Percentiles rank a stretch among this genome's conserved stretches.
Conservation (phyloP, 2,329 filamentous ascomycete genomes). For the Pseudogymnoascus sp. region DNA sequence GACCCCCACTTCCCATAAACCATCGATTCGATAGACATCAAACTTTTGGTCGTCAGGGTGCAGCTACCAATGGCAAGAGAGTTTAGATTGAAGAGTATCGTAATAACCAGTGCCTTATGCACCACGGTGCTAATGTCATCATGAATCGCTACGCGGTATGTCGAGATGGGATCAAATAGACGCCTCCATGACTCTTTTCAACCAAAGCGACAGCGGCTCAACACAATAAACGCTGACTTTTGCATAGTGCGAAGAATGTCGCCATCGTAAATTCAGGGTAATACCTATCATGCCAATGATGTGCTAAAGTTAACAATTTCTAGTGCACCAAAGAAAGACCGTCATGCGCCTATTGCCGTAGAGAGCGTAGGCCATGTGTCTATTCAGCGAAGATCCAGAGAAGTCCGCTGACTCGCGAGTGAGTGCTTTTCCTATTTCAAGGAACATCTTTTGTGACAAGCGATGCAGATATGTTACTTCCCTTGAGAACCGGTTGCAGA, state of each 20-base stretch:
- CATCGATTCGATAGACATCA: slow-evolving; percentile 6
- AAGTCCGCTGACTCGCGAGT: slow-evolving; percentile 10
- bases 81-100: slow-evolving; percentile 1
- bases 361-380: background rate
- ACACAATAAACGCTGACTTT: background rate
- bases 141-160: slow-evolving; percentile 8
- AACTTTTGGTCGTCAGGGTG: background rate
- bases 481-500: slow-evolving; percentile 33
- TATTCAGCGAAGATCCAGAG: slow-evolving; percentile 7
- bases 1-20: slow-evolving; percentile 3
- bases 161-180: background rate
- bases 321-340: slow-evolving; percentile 10
- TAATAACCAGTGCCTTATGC: slow-evolving; percentile 2
- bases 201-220: background rate
- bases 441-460: background rate
- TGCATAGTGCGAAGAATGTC: slow-evolving; percentile 9
- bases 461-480: slow-evolving; percentile 31
- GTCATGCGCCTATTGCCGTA: background rate
- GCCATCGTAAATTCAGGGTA: slow-evolving; percentile 4
- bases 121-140: slow-evolving; percentile 5
- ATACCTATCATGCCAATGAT: slow-evolving; percentile 10
- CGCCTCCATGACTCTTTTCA: background rate
- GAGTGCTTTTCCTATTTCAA: background rate
- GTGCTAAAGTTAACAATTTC: background rate
- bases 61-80: background rate